Evolutionary conservation across 352 stramenopile species (phyloP), one percentile per base, ranked within the genome.

Genomic region (Pythium myriotylum): DNA sequence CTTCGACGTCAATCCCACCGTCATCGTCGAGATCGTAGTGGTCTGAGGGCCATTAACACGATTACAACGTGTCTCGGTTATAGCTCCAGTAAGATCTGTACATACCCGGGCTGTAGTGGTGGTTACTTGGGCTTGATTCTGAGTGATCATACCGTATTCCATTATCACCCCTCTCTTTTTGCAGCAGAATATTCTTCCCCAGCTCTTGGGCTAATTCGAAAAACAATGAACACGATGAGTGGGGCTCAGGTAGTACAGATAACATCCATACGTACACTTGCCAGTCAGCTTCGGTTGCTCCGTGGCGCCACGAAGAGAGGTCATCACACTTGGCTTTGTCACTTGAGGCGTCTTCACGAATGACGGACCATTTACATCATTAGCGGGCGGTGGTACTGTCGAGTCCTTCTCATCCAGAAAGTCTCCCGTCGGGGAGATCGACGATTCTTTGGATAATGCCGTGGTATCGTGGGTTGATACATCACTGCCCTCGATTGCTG

Each of bases 81-180:
- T n/a, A n/a, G n/a, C n/a, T n/a, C n/a, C n/a, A n/a, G n/a, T n/a
- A n/a, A n/a, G n/a, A n/a, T n/a, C n/a, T n/a, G n/a, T n/a, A n/a
- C 47, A 45, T 67, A 84, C 76, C 70, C 62, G 71, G 71, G 53
- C 70, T 81, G 6, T 50, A 76, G 27, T 76, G 68, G 20, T 80
- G 77, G 24, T 58, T 54, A 19, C 59, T 77, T 10, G 70, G 74
- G 42, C 54, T 78, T 32, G 72, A 67, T n/a, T 77, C 72, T 17
- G 69, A 69, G 1, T 13, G 51, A 48, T 54, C 54, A 12, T n/a
- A 22, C 12, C 29, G 23, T 10, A 51, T 56, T 2, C 16, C 26
- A 0, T 35, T 29, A 16, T 29, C 35, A 2, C 35, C n/a, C 33
- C 26, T 33, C 2, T 12, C 24, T 24, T 67, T 54, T 6, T 57